These are phyloP conservation scores for Microcos paniculata DNA, from an alignment of 345 rosid genomes.

Conservation along the genomic window DNA sequence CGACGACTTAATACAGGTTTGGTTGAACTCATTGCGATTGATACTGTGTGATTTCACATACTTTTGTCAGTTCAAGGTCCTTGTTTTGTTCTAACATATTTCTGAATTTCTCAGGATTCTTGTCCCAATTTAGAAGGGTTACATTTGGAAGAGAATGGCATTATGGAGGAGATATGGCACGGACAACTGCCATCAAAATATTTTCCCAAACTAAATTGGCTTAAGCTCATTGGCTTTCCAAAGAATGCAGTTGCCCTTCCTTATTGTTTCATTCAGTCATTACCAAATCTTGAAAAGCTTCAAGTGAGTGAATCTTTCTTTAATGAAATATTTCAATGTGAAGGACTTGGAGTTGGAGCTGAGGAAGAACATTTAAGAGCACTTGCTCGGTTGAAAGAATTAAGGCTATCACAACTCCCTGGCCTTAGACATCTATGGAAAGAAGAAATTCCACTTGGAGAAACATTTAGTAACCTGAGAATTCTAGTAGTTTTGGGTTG, in stretches of 20 bases:
- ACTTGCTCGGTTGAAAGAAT: not conserved
- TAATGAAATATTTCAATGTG: conserved; percentile 4
- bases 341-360: too few relatives aligned
- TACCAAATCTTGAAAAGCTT: conserved; percentile 7
- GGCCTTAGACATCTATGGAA: conserved; percentile 1
- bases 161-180: conserved; percentile 12
- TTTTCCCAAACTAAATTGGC: not conserved
- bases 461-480: not conserved
- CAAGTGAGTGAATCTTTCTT: conserved; percentile 6
- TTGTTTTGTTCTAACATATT: not conserved
- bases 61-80: not conserved
- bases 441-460: not conserved
- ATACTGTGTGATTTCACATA: not conserved
- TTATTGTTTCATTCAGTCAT: not conserved
- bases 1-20: not conserved
- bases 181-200: not conserved
- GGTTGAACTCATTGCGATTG: too few relatives aligned
- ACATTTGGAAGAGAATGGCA: not conserved
- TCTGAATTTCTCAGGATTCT: not conserved
- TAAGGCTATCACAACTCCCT: not conserved
- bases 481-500: conserved; percentile 11
- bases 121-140: conserved; percentile 8
- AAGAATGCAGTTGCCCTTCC: not conserved
- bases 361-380: too few relatives aligned
- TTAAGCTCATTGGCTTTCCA: conserved; percentile 1